phyloP scores from a whole-genome alignment of 805 yeast species.

The Nakazawaea peltata region DNA sequence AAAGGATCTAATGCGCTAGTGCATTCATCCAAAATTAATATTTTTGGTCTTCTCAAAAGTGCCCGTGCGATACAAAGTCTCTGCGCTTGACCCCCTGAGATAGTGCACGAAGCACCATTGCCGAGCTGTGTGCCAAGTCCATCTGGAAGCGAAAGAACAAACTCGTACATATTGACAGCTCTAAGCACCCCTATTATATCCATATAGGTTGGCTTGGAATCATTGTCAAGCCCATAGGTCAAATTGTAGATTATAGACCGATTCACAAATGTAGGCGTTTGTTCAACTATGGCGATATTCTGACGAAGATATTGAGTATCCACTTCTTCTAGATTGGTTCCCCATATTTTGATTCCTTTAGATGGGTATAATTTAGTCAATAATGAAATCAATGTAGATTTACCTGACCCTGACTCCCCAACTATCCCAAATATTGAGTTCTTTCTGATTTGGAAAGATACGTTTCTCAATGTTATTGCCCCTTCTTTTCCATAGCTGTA shows the following conservation, averaged over 20 bases:
- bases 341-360: conserved; percentile 33
- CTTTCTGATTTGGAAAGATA: conserved; percentile 33
- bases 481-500: conserved; percentile 39
- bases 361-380: conserved; percentile 45
- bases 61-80: conserved; percentile 82
- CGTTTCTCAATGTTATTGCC: conserved; percentile 27
- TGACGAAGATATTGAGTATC: conserved; percentile 41
- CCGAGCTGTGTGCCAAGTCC: conserved; percentile 57
- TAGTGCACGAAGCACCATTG: conserved; percentile 29
- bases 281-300: conserved; percentile 64
- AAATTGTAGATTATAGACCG: conserved; percentile 71
- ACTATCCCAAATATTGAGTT: conserved; percentile 57
- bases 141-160: conserved; percentile 44
- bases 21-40: conserved; percentile 79
- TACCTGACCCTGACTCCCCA: conserved; percentile 91
- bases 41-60: conserved; percentile 52
- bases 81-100: conserved; percentile 92
- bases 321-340: conserved; percentile 36
- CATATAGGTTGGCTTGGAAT: conserved; percentile 22
- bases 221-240: conserved; percentile 42
- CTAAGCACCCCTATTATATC: conserved; percentile 30
- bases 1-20: conserved; percentile 79
- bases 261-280: conserved; percentile 61
- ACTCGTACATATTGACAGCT: conserved; percentile 43
- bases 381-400: conserved; percentile 64